These are phyloP conservation scores for Acanthamoeba castellanii DNA, from an alignment of 208 protist genomes.

Conservation along the genomic window DNA sequence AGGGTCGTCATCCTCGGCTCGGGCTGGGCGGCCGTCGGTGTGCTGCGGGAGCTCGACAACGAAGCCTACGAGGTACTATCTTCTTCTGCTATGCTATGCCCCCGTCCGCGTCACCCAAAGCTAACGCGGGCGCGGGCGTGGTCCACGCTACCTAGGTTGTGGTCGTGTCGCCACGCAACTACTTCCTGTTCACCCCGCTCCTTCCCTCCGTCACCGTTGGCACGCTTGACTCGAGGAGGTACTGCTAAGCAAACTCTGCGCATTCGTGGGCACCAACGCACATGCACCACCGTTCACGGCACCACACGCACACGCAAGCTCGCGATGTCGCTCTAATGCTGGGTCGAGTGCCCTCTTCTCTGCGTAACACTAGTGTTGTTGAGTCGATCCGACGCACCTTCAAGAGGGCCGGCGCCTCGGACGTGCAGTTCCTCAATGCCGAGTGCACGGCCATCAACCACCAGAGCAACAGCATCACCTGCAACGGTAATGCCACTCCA, in stretches of 20 bases:
- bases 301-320: neutral
- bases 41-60: constrained; percentile 42
- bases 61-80: neutral
- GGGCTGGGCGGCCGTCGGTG: constrained; percentile 67
- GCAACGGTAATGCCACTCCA: neutral
- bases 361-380: neutral
- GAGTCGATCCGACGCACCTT: constrained; percentile 17
- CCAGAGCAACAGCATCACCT: constrained; percentile 14
- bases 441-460: constrained; percentile 46
- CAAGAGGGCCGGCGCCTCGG: neutral
- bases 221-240: neutral
- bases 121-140: neutral
- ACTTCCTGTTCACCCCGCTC: constrained; percentile 89
- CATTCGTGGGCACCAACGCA: no score
- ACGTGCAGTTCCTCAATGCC: constrained; percentile 24
- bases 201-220: constrained; percentile 71
- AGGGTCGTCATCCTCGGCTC: constrained; percentile 51
- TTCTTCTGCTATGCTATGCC: neutral
- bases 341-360: neutral
- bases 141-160: neutral
- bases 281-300: no score
- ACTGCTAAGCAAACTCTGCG: no score
- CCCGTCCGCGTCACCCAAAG: neutral
- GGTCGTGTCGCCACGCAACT: constrained; percentile 81
- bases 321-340: neutral